These are phyloP conservation scores for Phytopythium helicoides DNA, from an alignment of 352 stramenopile species.

Conservation along the genomic window DNA sequence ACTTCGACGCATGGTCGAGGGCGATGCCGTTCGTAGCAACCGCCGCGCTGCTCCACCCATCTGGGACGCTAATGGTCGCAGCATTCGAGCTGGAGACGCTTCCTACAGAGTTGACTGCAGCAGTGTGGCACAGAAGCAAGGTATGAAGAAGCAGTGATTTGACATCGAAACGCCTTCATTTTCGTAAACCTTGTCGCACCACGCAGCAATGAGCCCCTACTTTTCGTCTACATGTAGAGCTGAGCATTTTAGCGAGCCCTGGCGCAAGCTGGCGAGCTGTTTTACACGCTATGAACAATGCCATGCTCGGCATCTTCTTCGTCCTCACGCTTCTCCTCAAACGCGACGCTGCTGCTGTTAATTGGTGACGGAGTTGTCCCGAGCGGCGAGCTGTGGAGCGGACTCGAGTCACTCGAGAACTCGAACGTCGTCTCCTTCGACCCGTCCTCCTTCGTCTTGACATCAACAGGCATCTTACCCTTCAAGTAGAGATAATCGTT, in stretches of 20 bases:
- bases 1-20: slow-evolving; percentile 4
- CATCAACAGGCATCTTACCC: slow-evolving; percentile 61
- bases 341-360: slow-evolving; percentile 1
- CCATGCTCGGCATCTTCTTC: slow-evolving; percentile 25
- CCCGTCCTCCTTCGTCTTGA: slow-evolving; percentile 49
- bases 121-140: too few species aligned
- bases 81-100: slow-evolving; percentile 18
- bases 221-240: background rate
- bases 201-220: background rate
- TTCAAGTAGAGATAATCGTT: slow-evolving; percentile 85
- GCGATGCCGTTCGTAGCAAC: slow-evolving; percentile 1
- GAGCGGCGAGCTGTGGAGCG: slow-evolving; percentile 44
- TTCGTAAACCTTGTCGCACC: background rate
- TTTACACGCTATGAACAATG: slow-evolving; percentile 30
- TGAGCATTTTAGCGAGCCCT: background rate
- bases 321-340: slow-evolving; percentile 21
- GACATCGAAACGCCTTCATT: too few species aligned
- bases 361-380: slow-evolving; percentile 15
- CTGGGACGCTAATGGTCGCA: slow-evolving; percentile 59
- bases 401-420: slow-evolving; percentile 58
- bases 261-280: too few species aligned
- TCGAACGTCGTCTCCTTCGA: slow-evolving; percentile 77
- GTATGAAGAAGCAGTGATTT: too few species aligned
- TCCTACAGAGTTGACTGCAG: background rate
- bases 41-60: slow-evolving; percentile 11